Conservation (phyloP, 2,329 filamentous ascomycete genomes). For the Cercospora zeae-maydis region DNA sequence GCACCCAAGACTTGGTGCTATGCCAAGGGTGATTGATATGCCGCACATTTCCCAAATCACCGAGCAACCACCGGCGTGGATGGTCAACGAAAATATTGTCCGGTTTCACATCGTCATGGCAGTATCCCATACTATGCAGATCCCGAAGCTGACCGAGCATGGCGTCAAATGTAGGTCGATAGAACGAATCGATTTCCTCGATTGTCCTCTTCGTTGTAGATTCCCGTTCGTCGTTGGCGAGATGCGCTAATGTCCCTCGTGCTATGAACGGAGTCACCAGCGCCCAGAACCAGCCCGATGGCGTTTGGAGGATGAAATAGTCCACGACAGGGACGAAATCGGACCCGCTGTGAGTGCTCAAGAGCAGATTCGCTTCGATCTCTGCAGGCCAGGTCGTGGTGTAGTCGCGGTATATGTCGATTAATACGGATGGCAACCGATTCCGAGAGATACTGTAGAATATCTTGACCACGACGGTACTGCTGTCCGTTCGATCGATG, state of each 20-base stretch:
- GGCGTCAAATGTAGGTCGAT: constrained; percentile 32
- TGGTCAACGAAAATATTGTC: constrained; percentile 35
- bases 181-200: constrained; percentile 28
- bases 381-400: constrained; percentile 23
- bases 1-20: constrained; percentile 14
- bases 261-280: constrained; percentile 19
- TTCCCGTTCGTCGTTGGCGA: constrained; percentile 11
- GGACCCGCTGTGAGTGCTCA: not conserved
- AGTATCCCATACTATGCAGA: constrained; percentile 35
- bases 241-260: constrained; percentile 16
- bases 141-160: constrained; percentile 28
- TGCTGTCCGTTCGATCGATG: constrained; percentile 8
- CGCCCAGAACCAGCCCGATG: constrained; percentile 15
- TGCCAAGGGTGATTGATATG: constrained; percentile 31
- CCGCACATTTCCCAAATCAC: constrained; percentile 38
- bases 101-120: constrained; percentile 41
- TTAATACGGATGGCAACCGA: constrained; percentile 3
- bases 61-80: constrained; percentile 32
- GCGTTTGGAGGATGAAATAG: constrained; percentile 20
- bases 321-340: constrained; percentile 19
- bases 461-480: constrained; percentile 19
- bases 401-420: constrained; percentile 2
- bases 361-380: constrained; percentile 19
- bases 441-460: constrained; percentile 15
- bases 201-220: not conserved